A percentile compares a stretch with the other conserved stretches of the same genome.
Evolutionary conservation across 1,139 yeast species (phyloP).

Genomic region (Hyphopichia pseudoburtonii): DNA sequence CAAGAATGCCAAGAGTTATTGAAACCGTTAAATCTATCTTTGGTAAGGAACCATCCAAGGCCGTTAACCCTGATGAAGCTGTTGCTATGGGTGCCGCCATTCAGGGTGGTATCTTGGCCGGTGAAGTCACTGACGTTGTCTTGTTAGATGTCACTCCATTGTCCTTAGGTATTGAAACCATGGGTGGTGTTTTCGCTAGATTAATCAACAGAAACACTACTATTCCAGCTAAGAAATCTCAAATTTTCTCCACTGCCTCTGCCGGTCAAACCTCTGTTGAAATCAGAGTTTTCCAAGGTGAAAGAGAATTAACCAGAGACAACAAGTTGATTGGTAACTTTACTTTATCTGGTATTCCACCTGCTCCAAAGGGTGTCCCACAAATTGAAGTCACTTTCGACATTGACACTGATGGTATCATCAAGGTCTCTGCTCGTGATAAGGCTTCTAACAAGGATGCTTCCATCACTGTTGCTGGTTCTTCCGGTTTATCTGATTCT

Average conservation of each 20-base stretch:
- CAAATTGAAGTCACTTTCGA: constrained; percentile 94
- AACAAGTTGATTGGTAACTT: constrained; percentile 95
- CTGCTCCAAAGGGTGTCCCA: constrained; percentile 97
- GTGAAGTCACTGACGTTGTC: constrained; percentile 95
- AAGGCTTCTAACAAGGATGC: constrained; percentile 98
- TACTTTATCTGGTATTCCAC: constrained; percentile 88
- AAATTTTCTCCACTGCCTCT: constrained; percentile 93
- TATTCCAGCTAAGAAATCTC: constrained; percentile 91
- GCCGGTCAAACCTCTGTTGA: constrained; percentile 96
- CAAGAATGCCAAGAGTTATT: constrained; percentile 99
- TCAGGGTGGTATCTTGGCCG: constrained; percentile 98
- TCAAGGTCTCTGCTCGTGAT: constrained; percentile 97
- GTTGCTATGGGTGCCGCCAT: constrained; percentile 99
- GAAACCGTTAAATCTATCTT: constrained; percentile 93
- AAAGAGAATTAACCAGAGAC: constrained; percentile 94
- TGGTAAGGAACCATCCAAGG: constrained; percentile 96
- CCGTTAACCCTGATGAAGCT: constrained; percentile 99
- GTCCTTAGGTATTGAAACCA: constrained; percentile 91
- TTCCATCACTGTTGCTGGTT: constrained; percentile 97
- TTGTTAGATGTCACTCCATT: constrained; percentile 96
- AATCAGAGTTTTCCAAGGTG: constrained; percentile 97
- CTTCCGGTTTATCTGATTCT: constrained; percentile 93
- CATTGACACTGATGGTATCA: constrained; percentile 95
- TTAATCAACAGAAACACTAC: constrained; percentile 93
- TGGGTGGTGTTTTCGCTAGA: constrained; percentile 95